Evolutionary conservation across 1,284 basidiomycete species (phyloP).

Genomic region (Bondarzewia mesenterica): DNA sequence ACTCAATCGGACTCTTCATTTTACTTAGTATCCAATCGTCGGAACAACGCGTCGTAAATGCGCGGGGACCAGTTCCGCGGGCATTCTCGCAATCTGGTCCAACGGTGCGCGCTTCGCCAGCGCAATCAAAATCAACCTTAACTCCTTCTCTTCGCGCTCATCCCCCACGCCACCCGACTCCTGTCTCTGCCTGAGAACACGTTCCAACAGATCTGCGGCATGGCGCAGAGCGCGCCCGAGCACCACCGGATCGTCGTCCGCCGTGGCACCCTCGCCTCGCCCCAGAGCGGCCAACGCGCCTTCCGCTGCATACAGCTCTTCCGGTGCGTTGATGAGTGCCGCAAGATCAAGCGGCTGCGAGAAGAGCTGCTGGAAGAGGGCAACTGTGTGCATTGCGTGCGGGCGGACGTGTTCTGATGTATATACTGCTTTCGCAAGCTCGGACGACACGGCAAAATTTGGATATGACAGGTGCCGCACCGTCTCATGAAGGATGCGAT

Average conservation of each 20-base stretch:
- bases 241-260: slow-evolving; percentile 38
- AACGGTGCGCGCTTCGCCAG: slow-evolving; percentile 67
- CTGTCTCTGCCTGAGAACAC: slow-evolving; percentile 5
- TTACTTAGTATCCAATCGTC: slow-evolving; percentile 5
- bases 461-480: slow-evolving; percentile 16
- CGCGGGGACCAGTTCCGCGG: slow-evolving; percentile 57
- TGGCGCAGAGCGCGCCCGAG: slow-evolving; percentile 43
- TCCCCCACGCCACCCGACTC: slow-evolving; percentile 9
- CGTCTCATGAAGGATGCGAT: slow-evolving; percentile 27
- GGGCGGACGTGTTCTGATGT: slow-evolving; percentile 38
- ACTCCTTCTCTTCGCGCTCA: slow-evolving; percentile 9
- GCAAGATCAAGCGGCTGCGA: slow-evolving; percentile 57
- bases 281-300: slow-evolving; percentile 38
- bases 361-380: slow-evolving; percentile 31
- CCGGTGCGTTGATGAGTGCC: slow-evolving; percentile 48
- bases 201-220: slow-evolving; percentile 34
- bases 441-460: slow-evolving; percentile 18
- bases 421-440: slow-evolving; percentile 25
- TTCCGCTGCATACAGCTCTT: slow-evolving; percentile 59
- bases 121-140: slow-evolving; percentile 47
- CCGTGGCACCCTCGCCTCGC: slow-evolving; percentile 13
- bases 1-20: background rate
- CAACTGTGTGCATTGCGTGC: slow-evolving; percentile 29
- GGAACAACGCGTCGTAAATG: slow-evolving; percentile 58
- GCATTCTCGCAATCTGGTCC: slow-evolving; percentile 58